Conservation (phyloP, 169 alveolate species). For the Theileria orientalis region DNA sequence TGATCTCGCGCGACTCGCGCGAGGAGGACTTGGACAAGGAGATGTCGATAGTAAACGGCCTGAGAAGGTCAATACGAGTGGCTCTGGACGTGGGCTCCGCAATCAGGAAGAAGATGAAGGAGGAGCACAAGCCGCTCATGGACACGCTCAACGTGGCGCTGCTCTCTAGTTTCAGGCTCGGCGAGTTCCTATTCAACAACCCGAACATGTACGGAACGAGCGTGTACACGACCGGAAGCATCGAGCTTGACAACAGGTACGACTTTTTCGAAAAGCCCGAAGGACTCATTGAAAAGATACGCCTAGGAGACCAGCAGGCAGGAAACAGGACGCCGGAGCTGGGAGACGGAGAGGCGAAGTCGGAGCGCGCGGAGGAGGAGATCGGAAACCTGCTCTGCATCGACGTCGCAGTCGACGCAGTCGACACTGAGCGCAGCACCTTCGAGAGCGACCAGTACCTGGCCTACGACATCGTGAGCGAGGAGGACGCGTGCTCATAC, state of each 20-base stretch:
- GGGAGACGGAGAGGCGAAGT: neutral
- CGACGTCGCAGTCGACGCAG: neutral
- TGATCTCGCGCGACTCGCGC: neutral
- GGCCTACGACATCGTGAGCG: constrained; percentile 19
- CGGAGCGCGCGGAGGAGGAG: too few species aligned
- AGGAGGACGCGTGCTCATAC: constrained; percentile 24
- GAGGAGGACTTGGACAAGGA: neutral
- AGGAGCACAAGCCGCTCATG: constrained; percentile 15
- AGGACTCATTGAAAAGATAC: neutral
- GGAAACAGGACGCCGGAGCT: neutral
- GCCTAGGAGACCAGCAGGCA: neutral
- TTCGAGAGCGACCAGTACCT: constrained; percentile 63
- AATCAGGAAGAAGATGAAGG: neutral
- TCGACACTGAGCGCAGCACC: constrained; percentile 16
- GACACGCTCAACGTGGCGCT: constrained; percentile 54
- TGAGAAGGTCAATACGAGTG: constrained; percentile 52
- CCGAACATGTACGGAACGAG: neutral
- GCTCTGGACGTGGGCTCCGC: constrained; percentile 51
- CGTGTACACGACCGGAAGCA: neutral
- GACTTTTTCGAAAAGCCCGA: neutral
- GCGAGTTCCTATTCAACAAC: constrained; percentile 38
- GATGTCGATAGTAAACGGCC: constrained; percentile 5
- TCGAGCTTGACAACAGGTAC: neutral
- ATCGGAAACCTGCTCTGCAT: neutral
- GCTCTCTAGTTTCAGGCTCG: constrained; percentile 44